Base-by-base conservation (phyloP, 2,329 filamentous ascomycete species). In the Fusarium robinianum region DNA sequence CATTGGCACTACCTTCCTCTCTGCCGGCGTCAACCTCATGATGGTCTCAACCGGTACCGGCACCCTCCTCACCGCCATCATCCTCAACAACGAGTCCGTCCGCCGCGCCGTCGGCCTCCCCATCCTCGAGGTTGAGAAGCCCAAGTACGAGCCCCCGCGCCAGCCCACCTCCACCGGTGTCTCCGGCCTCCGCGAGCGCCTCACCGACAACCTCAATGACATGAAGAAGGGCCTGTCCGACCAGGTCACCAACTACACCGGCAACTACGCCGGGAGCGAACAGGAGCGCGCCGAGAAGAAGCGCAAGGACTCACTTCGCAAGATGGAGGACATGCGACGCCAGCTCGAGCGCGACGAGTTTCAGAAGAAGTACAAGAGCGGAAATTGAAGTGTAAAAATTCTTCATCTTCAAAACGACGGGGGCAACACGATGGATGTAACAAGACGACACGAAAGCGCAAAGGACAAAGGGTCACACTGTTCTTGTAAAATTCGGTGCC, bases 21-120 rank as follows among this genome's bases (percentile, higher is more conserved):
- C 74, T 12, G 69, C 74, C 25, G 73, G 65, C 38, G 63, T 78
- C 36, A 76, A 78, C 51, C 71, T 72, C 63, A 78, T 78, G 72
- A 64, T 67, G 53, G 57, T 67, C 7, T 69, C 76, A 53, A 58
- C 75, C 47, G 58, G 67, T 49, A 57, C 69, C 19, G 63, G 70
- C 16, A 63, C 63, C 17, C 57, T 67, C 34, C 58, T 73, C 57
- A 68, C 70, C 24, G 53, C 63, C 24, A 41, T 67, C 25, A 58
- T 72, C 18, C 62, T 75, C 32, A 71, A 66, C 61, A 68, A 68
- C 27, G 41, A 61, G 41, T 19, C 57, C 9, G 51, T 77, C 49
- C 74, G 75, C 42, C 63, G 64, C 23, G 49, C 60, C 43, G 51
- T 69, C 19, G 64, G 62, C 23, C 65, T 78, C 5, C 69, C 72